A percentile compares a stretch with the other conserved stretches of the same genome.
phyloP scores from a whole-genome alignment of 805 yeast species.

The Saitoella complicata region DNA sequence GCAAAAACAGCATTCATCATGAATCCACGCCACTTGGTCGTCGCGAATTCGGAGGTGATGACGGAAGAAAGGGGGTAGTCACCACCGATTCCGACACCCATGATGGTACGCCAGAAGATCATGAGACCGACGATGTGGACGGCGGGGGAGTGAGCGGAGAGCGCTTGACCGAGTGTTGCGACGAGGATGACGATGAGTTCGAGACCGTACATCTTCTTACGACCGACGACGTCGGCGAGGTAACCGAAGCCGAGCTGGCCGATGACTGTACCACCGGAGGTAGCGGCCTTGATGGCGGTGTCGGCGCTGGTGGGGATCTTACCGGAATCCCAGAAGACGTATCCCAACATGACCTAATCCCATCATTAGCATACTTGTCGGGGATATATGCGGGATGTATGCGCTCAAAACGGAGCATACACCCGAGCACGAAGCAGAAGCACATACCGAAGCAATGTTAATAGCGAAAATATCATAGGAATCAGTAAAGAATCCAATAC shows the following conservation, averaged over 20 bases:
- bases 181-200: slow-evolving; percentile 73
- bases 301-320: slow-evolving; percentile 17
- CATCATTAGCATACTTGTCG: too few species aligned
- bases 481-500: slow-evolving; percentile 89
- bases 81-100: slow-evolving; percentile 97
- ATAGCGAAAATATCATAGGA: slow-evolving; percentile 66
- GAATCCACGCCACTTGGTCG: slow-evolving; percentile 82
- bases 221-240: slow-evolving; percentile 65
- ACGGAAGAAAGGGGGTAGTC: slow-evolving; percentile 90
- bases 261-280: slow-evolving; percentile 85
- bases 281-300: slow-evolving; percentile 70
- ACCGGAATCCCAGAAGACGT: slow-evolving; percentile 22
- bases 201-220: slow-evolving; percentile 74
- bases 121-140: slow-evolving; percentile 43
- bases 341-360: background rate
- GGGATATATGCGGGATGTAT: too few species aligned
- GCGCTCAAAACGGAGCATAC: too few species aligned
- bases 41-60: slow-evolving; percentile 56
- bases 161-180: slow-evolving; percentile 40
- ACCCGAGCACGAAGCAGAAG: slow-evolving; percentile 3
- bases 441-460: background rate
- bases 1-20: slow-evolving; percentile 94
- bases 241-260: slow-evolving; percentile 80
- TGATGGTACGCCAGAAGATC: slow-evolving; percentile 67
- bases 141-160: background rate